These are phyloP conservation scores for Cercospora sp. DNA, from an alignment of 2,329 filamentous ascomycete genomes.

Conservation along the genomic window DNA sequence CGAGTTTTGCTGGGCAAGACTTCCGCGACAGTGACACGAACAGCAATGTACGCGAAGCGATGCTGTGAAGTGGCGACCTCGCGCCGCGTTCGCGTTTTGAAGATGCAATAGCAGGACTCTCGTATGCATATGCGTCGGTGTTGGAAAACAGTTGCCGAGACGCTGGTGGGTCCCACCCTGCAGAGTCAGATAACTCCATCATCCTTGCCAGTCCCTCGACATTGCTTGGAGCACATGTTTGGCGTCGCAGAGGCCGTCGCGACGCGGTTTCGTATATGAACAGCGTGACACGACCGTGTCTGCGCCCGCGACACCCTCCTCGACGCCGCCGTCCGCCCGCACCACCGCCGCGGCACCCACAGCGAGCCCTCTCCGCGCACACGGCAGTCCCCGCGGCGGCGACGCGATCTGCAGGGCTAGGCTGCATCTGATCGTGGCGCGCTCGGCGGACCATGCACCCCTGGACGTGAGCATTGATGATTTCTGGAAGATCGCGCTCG, in stretches of 20 bases:
- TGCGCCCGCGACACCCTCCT: background rate
- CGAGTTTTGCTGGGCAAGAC: background rate
- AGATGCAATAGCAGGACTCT: background rate
- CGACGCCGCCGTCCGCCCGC: background rate
- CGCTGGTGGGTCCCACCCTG: background rate
- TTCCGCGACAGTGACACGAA: background rate
- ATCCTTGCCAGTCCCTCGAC: background rate
- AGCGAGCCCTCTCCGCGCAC: background rate
- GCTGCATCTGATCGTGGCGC: background rate
- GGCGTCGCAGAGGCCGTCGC: background rate
- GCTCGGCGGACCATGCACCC: background rate
- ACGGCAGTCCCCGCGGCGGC: background rate
- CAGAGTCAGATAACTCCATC: background rate
- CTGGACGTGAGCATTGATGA: conserved; percentile 4
- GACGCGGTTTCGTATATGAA: background rate
- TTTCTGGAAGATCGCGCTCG: conserved; percentile 1
- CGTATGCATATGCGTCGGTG: background rate
- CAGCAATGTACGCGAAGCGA: background rate
- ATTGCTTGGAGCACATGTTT: background rate
- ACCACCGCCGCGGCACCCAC: background rate
- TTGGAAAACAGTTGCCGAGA: background rate
- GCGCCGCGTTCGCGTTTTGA: background rate
- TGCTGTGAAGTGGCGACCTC: background rate
- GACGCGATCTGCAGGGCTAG: background rate
- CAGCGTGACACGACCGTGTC: background rate